Percentiles rank a stretch among this genome's conserved stretches.
Conservation (phyloP, 176 grass and related monocot species). For the Phoenix dactylifera region DNA sequence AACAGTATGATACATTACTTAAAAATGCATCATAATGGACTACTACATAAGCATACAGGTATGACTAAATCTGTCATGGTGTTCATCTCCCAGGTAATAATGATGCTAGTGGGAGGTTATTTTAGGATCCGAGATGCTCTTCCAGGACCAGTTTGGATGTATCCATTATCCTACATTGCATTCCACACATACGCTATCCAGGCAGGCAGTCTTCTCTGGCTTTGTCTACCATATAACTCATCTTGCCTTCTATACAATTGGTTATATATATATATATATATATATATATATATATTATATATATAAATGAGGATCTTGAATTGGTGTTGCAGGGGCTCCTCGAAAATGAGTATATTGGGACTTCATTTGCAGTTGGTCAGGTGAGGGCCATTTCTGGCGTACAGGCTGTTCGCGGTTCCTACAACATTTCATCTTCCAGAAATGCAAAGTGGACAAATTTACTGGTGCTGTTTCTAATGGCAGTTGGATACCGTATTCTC, state of each 20-base stretch:
- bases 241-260: too few relatives aligned
- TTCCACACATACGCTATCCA: slow-evolving; percentile 71
- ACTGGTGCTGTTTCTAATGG: slow-evolving; percentile 64
- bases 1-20: too few relatives aligned
- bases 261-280: too few relatives aligned
- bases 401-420: slow-evolving; percentile 75
- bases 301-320: not conserved
- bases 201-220: slow-evolving; percentile 17
- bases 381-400: slow-evolving; percentile 72
- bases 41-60: not conserved
- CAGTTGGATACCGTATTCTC: slow-evolving; percentile 44
- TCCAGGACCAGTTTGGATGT: slow-evolving; percentile 57
- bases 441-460: slow-evolving; percentile 74
- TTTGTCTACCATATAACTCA: not conserved
- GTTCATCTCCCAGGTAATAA: slow-evolving; percentile 36
- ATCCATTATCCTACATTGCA: slow-evolving; percentile 64
- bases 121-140: slow-evolving; percentile 50
- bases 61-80: not conserved
- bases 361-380: slow-evolving; percentile 76
- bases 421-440: slow-evolving; percentile 52
- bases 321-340: slow-evolving; percentile 52
- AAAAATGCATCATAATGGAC: too few relatives aligned
- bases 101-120: slow-evolving; percentile 95
- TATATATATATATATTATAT: too few relatives aligned
- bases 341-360: slow-evolving; percentile 82